Percentiles rank a stretch among this genome's conserved stretches.
These are phyloP conservation scores for Lepidium campestre DNA, from an alignment of 441 rosid species.

Conservation along the genomic window DNA sequence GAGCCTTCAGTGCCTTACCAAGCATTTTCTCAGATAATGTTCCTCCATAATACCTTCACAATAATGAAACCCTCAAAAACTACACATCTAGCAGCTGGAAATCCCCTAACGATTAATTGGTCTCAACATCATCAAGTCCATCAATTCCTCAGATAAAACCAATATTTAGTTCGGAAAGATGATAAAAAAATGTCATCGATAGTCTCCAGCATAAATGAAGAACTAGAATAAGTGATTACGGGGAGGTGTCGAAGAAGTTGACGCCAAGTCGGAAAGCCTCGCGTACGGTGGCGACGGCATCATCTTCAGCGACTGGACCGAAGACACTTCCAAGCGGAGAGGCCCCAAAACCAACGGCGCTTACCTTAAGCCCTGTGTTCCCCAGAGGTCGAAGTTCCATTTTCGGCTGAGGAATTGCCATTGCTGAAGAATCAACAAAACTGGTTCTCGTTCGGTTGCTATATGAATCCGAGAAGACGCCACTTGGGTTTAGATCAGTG, in stretches of 20 bases:
- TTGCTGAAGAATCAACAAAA: background rate
- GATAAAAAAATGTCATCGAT: background rate
- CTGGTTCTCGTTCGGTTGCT: background rate
- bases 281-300: slow-evolving; percentile 71
- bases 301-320: slow-evolving; percentile 71
- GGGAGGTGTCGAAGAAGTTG: slow-evolving; percentile 96
- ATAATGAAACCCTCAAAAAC: background rate
- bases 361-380: slow-evolving; percentile 65
- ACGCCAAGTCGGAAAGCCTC: slow-evolving; percentile 76
- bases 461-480: background rate
- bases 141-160: background rate
- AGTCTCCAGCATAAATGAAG: background rate
- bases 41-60: slow-evolving; percentile 73
- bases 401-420: slow-evolving; percentile 23
- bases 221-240: slow-evolving; percentile 39
- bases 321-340: slow-evolving; percentile 80
- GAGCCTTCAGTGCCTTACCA: slow-evolving; percentile 76
- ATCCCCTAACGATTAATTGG: background rate
- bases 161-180: background rate
- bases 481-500: background rate
- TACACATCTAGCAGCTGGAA: background rate
- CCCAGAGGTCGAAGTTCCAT: slow-evolving; percentile 71
- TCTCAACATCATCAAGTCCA: background rate
- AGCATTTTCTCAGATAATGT: slow-evolving; percentile 90
- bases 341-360: slow-evolving; percentile 88